Conservation (phyloP, 306 rosid species). For the Quercus suber region DNA sequence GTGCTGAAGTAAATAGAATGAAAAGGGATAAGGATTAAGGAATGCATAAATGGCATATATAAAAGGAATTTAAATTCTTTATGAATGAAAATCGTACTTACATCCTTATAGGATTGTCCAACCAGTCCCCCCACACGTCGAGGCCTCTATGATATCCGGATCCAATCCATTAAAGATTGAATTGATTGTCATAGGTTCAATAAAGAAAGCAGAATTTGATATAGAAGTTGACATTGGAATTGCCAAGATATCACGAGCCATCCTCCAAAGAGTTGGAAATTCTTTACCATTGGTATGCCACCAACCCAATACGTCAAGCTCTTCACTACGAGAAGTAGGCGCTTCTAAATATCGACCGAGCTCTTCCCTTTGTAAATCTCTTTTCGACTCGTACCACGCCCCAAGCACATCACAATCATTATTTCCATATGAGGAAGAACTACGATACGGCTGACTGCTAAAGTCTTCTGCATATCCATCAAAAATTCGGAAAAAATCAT, state of each 20-base stretch:
- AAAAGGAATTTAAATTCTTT: neutral
- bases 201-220: neutral
- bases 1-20: neutral
- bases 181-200: neutral
- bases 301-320: neutral
- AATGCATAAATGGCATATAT: neutral
- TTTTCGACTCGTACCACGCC: neutral
- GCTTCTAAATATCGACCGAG: neutral
- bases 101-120: neutral
- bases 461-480: neutral
- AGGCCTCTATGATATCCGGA: neutral
- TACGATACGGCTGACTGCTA: neutral
- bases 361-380: neutral
- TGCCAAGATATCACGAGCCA: neutral
- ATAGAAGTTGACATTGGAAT: neutral
- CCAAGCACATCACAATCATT: neutral
- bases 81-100: neutral
- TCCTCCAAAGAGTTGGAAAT: neutral
- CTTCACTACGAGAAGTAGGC: fast-evolving
- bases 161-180: neutral
- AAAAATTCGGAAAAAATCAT: neutral
- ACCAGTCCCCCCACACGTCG: neutral
- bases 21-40: neutral
- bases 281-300: neutral
- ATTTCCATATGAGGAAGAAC: neutral